Base-by-base conservation (phyloP, 208 protist genomes). In the Herpetomonas muscarum region DNA sequence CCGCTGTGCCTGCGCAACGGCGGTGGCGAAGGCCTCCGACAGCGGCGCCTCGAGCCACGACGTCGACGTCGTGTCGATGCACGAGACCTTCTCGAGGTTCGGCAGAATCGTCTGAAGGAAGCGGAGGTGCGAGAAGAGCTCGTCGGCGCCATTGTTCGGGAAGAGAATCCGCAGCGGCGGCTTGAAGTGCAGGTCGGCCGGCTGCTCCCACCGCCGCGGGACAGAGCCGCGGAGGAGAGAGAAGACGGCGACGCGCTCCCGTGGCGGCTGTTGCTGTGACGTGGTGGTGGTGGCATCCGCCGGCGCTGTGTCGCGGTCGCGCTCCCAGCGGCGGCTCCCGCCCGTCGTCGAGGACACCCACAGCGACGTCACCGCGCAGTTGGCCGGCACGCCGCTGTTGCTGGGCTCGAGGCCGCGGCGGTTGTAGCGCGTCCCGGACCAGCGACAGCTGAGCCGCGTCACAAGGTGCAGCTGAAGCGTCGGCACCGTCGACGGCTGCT, bases 401-500 rank as follows among this genome's bases (percentile, higher is more conserved):
- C 62, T 57, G 0, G 67, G 71, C 71, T 91, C 87, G 12, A 92
- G 67, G 28, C 87, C 87, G 22, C 87, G 78, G 9, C 87, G 79
- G 70, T 94, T 90, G 71, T 91, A 94, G 9, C 87, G 81, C 10
- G 87, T 94, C 6, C 87, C 87, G 10, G 81, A 61, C 75, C 81
- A 90, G 29, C 79, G 76, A 26, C 79, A 87, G 54, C 80, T 81
- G 29, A 88, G 61, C 10, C 82, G 79, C 3, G 74, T 92, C 3
- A 92, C 34, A 21, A 94, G 64, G 13, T 70, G 53, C 54, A 85
- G 39, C 29, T 45, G 44, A 61, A 55, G 41, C 44, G 15, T 37
- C 22, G 55, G 42, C 12, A 21, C 28, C 24, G 21, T 44, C 25
- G 4, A 24, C 4, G 5, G 12, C 22, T 12, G 12, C 15, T 63